These are phyloP conservation scores for Dictyostelium capitatum DNA, from an alignment of 78 protist genomes.

Conservation along the genomic window DNA sequence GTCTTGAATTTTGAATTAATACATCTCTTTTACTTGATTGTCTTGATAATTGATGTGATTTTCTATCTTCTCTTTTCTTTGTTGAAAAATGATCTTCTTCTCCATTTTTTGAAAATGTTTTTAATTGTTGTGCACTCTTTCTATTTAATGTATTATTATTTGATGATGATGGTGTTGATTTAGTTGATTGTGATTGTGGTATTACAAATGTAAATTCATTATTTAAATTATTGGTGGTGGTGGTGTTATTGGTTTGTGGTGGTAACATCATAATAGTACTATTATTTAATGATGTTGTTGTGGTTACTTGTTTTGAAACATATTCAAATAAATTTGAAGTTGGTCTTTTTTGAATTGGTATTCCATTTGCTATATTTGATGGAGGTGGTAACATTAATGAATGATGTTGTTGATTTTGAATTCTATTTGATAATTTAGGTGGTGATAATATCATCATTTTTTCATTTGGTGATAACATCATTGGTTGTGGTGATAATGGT, in stretches of 20 bases:
- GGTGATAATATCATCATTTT: slow-evolving; percentile 27
- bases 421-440: background rate
- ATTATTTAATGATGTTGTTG: background rate
- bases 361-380: background rate
- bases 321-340: slow-evolving; percentile 1
- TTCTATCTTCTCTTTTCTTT: slow-evolving; percentile 46
- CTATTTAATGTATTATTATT: slow-evolving; percentile 7
- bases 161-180: slow-evolving; percentile 25
- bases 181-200: background rate
- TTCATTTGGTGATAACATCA: slow-evolving; percentile 8
- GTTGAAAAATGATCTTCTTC: slow-evolving; percentile 31
- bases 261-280: background rate
- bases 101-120: slow-evolving; percentile 18
- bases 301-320: background rate
- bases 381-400: background rate
- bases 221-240: background rate
- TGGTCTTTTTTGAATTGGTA: background rate
- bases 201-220: background rate
- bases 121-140: background rate
- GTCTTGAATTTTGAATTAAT: slow-evolving; percentile 42
- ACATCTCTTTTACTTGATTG: slow-evolving; percentile 61
- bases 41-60: background rate
- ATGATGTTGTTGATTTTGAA: background rate
- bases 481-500: slow-evolving; percentile 26
- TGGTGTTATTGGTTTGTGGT: background rate